phyloP scores from a whole-genome alignment of 148 eudicot genomes.

The Chenopodium quinoa region DNA sequence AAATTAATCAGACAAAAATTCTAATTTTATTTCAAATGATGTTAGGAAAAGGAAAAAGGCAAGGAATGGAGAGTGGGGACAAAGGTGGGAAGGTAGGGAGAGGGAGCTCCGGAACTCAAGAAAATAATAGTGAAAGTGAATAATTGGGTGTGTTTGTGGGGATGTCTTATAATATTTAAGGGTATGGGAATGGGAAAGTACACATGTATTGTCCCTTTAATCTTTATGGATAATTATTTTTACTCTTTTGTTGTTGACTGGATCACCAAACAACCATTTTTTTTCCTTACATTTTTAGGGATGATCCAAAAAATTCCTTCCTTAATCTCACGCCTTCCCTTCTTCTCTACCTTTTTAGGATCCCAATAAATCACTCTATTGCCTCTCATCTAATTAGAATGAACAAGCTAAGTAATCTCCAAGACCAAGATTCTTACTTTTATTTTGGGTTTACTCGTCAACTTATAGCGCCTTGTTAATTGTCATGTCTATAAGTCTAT shows the following conservation, averaged over 20 bases:
- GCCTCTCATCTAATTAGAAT: background rate
- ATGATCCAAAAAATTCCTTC: conserved; percentile 12
- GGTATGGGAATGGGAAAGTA: conserved; percentile 20
- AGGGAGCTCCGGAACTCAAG: conserved; percentile 13
- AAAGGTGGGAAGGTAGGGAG: background rate
- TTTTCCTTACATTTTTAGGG: background rate
- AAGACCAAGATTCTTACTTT: background rate
- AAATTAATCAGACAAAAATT: no score
- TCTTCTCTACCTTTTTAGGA: conserved; percentile 11
- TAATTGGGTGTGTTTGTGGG: background rate
- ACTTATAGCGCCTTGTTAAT: no score
- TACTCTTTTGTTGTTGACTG: background rate
- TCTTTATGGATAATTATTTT: conserved; percentile 8
- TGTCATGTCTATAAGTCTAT: no score
- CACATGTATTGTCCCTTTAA: conserved; percentile 27
- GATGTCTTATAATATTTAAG: background rate
- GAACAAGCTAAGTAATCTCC: background rate
- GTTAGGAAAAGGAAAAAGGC: no score
- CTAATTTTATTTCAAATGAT: no score
- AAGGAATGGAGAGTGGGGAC: conserved; percentile 11
- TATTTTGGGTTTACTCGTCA: background rate
- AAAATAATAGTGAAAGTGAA: background rate
- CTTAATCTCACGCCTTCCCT: conserved; percentile 20
- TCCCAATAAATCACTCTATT: conserved; percentile 13
- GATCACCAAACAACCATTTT: background rate